phyloP scores from a whole-genome alignment of 345 rosid species.

The Garcia nutans region DNA sequence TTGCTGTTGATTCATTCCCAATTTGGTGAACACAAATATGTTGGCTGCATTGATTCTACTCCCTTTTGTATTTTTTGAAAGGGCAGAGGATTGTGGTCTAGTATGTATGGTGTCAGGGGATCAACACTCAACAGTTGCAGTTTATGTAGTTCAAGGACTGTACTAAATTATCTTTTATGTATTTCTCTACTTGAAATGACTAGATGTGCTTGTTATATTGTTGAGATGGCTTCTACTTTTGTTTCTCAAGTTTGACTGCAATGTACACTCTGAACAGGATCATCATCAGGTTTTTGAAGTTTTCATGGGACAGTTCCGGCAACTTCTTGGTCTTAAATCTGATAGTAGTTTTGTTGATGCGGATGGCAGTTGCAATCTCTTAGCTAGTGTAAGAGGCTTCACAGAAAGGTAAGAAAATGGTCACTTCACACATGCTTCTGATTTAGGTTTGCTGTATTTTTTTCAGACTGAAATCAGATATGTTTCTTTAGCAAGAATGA shows the following conservation, averaged over 20 bases:
- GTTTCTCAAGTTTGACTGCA: constrained; percentile 19
- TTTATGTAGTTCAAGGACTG: background rate
- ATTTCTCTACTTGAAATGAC: background rate
- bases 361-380: constrained; percentile 55
- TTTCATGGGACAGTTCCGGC: constrained; percentile 88
- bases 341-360: constrained; percentile 48
- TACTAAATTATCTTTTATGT: background rate
- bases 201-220: constrained; percentile 2
- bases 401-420: constrained; percentile 65
- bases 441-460: background rate
- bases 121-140: background rate
- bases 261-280: constrained; percentile 55
- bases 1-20: background rate
- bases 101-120: background rate
- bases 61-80: background rate
- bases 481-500: background rate
- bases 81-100: background rate
- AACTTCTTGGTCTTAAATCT: constrained; percentile 81
- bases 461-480: too few species aligned
- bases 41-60: background rate
- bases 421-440: constrained; percentile 4
- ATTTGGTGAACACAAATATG: background rate
- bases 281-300: constrained; percentile 72
- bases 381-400: constrained; percentile 81
- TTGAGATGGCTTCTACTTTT: constrained; percentile 22